phyloP scores from a whole-genome alignment of 2,329 filamentous ascomycete genomes.

The Colletotrichum eleusines region DNA sequence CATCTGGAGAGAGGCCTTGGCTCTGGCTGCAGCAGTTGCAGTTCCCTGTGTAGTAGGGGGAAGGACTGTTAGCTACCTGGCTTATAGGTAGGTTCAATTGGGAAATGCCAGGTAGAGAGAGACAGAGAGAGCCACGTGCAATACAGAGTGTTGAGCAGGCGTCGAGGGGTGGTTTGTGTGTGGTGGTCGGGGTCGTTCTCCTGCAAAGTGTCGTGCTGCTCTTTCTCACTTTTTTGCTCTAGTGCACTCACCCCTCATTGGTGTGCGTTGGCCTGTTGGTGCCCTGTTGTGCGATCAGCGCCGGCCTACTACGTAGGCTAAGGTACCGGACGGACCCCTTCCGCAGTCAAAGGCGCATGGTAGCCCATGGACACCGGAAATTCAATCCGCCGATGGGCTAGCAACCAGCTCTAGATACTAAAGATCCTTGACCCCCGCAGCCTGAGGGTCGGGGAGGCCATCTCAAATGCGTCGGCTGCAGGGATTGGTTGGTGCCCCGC shows the following conservation, averaged over 20 bases:
- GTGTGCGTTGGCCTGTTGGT: conserved; percentile 1
- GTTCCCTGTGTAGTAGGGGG: neutral
- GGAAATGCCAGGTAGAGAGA: neutral
- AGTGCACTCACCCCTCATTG: conserved; percentile 12
- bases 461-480: conserved; percentile 36
- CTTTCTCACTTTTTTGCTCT: neutral
- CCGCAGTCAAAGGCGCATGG: conserved; percentile 4
- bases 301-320: conserved; percentile 13
- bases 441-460: conserved; percentile 1
- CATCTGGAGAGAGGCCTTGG: conserved; percentile 33
- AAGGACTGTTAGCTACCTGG: conserved; percentile 5
- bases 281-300: conserved; percentile 33
- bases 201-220: conserved; percentile 2
- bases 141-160: neutral
- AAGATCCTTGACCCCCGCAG: conserved; percentile 12
- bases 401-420: neutral
- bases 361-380: conserved; percentile 24
- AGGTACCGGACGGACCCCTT: conserved; percentile 22
- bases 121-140: neutral
- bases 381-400: conserved; percentile 33
- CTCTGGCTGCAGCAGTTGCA: neutral
- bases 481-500: conserved; percentile 42
- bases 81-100: conserved; percentile 7
- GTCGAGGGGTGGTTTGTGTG: conserved; percentile 10
- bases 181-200: conserved; percentile 12